These are phyloP conservation scores for Triticum turgidum DNA, from an alignment of 176 grass and related monocot species.

Conservation along the genomic window DNA sequence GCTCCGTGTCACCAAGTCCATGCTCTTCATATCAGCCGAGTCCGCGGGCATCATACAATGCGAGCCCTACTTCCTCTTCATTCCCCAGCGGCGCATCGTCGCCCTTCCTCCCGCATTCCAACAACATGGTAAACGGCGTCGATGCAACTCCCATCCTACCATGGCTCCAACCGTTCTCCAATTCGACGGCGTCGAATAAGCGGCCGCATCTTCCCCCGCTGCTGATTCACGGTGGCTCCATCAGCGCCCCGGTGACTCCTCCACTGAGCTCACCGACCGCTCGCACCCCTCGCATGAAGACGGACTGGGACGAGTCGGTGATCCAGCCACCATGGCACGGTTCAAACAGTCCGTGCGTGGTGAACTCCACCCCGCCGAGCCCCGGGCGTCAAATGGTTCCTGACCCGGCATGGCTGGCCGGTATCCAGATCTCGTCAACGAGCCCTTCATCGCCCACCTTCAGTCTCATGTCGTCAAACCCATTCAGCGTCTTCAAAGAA, in stretches of 20 bases:
- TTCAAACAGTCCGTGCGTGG: conserved; percentile 53
- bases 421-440: conserved; percentile 63
- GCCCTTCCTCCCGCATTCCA: conserved; percentile 48
- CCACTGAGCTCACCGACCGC: conserved; percentile 75
- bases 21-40: conserved; percentile 69
- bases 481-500: conserved; percentile 68
- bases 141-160: conserved; percentile 64
- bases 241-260: conserved; percentile 87
- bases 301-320: conserved; percentile 50
- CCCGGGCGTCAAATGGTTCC: conserved; percentile 37
- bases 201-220: conserved; percentile 62
- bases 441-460: conserved; percentile 74
- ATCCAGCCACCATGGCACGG: conserved; percentile 62
- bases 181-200: conserved; percentile 52
- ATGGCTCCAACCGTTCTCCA: conserved; percentile 72
- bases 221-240: conserved; percentile 64
- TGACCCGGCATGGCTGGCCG: conserved; percentile 72
- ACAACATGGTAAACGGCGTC: conserved; percentile 29
- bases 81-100: conserved; percentile 68
- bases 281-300: conserved; percentile 54
- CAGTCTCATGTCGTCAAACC: conserved; percentile 77
- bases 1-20: conserved; percentile 62
- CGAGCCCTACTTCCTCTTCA: conserved; percentile 71
- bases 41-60: conserved; percentile 68
- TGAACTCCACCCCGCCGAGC: conserved; percentile 73